These are phyloP conservation scores for Aureobasidium pullulans DNA, from an alignment of 2,329 filamentous ascomycete genomes.

Conservation along the genomic window DNA sequence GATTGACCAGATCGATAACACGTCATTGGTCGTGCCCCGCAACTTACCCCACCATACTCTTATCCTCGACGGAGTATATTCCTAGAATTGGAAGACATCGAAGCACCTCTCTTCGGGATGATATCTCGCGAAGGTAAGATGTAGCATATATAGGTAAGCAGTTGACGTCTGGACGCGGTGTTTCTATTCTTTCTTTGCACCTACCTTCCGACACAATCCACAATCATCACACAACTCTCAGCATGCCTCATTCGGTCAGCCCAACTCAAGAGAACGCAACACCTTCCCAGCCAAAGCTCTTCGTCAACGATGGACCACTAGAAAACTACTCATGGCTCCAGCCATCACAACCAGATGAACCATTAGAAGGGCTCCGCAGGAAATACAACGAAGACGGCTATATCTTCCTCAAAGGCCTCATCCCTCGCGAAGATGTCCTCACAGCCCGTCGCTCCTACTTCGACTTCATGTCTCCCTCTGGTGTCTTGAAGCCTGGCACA, in stretches of 20 bases:
- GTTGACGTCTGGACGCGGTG: too few species aligned
- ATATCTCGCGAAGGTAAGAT: too few species aligned
- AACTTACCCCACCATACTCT: not conserved
- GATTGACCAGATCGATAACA: not conserved
- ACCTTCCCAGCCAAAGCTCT: not conserved
- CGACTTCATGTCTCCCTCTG: conserved; percentile 30
- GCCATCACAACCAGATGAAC: not conserved
- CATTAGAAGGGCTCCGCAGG: conserved; percentile 1
- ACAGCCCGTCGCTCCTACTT: conserved; percentile 36
- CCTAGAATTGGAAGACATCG: not conserved
- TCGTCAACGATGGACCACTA: conserved; percentile 11
- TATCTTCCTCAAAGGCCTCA: conserved; percentile 35
- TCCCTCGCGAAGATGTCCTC: conserved; percentile 38
- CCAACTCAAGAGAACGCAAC: not conserved
- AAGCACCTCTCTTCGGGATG: too few species aligned
- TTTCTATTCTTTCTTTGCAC: too few species aligned
- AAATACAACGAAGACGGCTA: conserved; percentile 21
- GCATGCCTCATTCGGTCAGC: not conserved
- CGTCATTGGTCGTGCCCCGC: not conserved
- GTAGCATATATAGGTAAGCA: too few species aligned
- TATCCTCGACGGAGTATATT: not conserved
- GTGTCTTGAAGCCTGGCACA: conserved; percentile 33
- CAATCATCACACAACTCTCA: not conserved
- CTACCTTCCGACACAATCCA: not conserved
- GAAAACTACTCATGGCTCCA: not conserved